A percentile compares a stretch with the other conserved stretches of the same genome.
These are phyloP conservation scores for Chlorella sp. DNA, from an alignment of 139 green algal genomes.

Conservation along the genomic window DNA sequence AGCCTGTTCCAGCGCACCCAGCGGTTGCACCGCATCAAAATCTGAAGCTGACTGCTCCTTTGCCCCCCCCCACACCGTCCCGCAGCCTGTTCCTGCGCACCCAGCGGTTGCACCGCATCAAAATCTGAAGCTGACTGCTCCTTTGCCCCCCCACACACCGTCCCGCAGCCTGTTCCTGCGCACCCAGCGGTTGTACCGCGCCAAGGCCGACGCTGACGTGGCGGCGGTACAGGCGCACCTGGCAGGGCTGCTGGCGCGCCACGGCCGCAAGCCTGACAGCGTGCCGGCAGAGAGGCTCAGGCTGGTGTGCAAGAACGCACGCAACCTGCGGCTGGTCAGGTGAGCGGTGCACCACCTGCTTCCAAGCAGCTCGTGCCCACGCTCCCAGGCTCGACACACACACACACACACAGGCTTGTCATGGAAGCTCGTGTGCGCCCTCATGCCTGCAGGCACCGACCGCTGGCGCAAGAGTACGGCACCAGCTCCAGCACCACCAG, in stretches of 20 bases:
- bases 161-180: conserved; percentile 66
- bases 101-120: conserved; percentile 77
- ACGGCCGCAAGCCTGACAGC: conserved; percentile 31
- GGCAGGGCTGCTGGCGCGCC: conserved; percentile 36
- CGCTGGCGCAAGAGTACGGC: conserved; percentile 51
- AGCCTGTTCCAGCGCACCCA: too few relatives aligned
- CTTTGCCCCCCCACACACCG: too few relatives aligned
- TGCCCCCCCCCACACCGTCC: too few relatives aligned
- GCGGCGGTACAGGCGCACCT: conserved; percentile 58
- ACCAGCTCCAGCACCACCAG: conserved; percentile 2
- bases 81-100: conserved; percentile 71
- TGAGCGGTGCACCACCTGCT: conserved; percentile 8
- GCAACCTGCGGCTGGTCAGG: conserved; percentile 60
- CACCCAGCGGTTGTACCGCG: conserved; percentile 81
- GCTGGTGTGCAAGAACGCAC: conserved; percentile 78
- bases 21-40: too few relatives aligned
- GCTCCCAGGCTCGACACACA: too few relatives aligned
- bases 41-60: too few relatives aligned
- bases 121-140: too few relatives aligned
- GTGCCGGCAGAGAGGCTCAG: conserved; percentile 46
- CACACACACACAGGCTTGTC: too few relatives aligned
- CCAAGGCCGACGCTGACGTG: conserved; percentile 64
- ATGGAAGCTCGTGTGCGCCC: too few relatives aligned
- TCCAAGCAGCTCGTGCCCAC: too few relatives aligned
- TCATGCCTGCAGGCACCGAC: conserved; percentile 47